Base-by-base conservation (phyloP, 2,329 filamentous ascomycete species). In the Botrytis medusae region DNA sequence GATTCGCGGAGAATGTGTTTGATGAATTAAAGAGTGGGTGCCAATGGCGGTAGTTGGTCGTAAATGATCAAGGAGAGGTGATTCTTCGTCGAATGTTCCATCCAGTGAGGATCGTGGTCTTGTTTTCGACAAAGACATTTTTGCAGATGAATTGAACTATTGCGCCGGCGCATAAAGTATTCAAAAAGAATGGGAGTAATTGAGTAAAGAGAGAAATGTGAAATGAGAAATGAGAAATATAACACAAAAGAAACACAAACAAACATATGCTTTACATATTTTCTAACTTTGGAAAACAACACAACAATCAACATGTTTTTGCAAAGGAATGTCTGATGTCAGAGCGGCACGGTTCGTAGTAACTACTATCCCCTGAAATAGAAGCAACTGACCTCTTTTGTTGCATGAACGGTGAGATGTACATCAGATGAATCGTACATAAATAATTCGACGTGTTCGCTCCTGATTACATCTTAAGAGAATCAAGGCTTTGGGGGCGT, bases 1-100 rank as follows among this genome's bases (percentile, higher is more conserved):
- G 57, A 79, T 77, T 75, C 78, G 74, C 72, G 81, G 70, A 74
- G 76, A 78, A 60, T 77, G 73, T 8, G 75, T 75, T 71, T 72
- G 62, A 20, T 51, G 29, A 22, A 69, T 32, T 5, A 69, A 8
- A 25, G 71, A 51, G 71, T 46, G 51, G 29, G 42, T n/a, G 10
- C 20, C 40, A 22, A 40, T 29, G 48, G 16, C 46, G 48, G 16
- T 16, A 18, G 25, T 60, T 37, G 32, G 71, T 59, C 48, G 74
- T 32, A 34, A 40, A 44, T 59, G 51, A 63, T 60, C 57, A 29
- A 73, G 60, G 16, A 71, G 74, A 62, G 65, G 61, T 34, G 57
- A 73, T 60, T 73, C 71, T 29, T 74, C 71, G 32, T 75, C n/a
- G 2, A 48, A 22, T 3, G 48, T 51, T n/a, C 51, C 51, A 18